phyloP scores from a whole-genome alignment of 441 rosid species.

The Adansonia madagascariensis region DNA sequence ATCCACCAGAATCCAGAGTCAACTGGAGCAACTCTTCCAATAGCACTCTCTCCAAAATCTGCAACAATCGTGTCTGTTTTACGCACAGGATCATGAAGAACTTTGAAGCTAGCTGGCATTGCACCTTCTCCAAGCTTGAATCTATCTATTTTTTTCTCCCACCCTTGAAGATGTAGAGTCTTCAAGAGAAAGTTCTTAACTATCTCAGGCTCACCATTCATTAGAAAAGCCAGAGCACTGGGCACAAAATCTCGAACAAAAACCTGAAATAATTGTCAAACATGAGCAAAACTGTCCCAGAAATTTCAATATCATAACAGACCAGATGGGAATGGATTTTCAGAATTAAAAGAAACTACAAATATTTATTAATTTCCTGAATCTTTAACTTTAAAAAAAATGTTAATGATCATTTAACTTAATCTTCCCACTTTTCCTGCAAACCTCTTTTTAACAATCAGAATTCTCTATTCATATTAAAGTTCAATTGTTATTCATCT shows the following conservation, averaged over 20 bases:
- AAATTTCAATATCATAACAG: too few species aligned
- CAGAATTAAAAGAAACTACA: too few species aligned
- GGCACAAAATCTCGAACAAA: slow-evolving; percentile 94
- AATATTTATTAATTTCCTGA: neutral
- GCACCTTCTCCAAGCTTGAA: slow-evolving; percentile 94
- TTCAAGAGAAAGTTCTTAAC: slow-evolving; percentile 86
- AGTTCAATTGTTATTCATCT: neutral
- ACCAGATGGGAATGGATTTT: too few species aligned
- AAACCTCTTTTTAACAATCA: neutral
- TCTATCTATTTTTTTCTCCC: slow-evolving; percentile 82
- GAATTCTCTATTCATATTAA: neutral
- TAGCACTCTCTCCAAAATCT: slow-evolving; percentile 93
- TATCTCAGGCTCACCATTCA: slow-evolving; percentile 94
- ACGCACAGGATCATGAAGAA: slow-evolving; percentile 77
- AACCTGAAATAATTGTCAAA: slow-evolving; percentile 47
- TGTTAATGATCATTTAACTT: neutral
- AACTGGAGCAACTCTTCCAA: slow-evolving; percentile 96
- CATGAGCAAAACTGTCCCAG: neutral
- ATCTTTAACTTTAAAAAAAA: neutral
- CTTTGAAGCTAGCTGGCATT: slow-evolving; percentile 97
- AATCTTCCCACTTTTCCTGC: neutral
- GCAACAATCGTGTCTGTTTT: slow-evolving; percentile 72
- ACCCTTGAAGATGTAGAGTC: slow-evolving; percentile 86
- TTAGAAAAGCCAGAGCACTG: slow-evolving; percentile 86
- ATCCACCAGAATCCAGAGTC: slow-evolving; percentile 99